A percentile compares a stretch with the other conserved stretches of the same genome.
Evolutionary conservation across 2,329 filamentous ascomycete genomes (phyloP).

Genomic region (Penicillium italicum): DNA sequence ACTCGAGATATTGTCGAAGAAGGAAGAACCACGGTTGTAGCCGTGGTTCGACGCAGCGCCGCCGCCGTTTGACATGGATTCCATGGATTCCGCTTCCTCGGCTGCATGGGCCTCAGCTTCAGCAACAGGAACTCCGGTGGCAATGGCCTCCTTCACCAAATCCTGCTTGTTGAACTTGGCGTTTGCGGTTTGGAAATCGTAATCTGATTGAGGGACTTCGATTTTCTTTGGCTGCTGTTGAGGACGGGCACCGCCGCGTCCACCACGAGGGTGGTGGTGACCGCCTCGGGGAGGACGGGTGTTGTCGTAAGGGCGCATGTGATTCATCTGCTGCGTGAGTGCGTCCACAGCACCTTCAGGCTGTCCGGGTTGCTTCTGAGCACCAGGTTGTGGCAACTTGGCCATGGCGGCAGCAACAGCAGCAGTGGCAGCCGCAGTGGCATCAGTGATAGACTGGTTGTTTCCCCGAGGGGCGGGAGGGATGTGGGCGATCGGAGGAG

Average conservation of each 20-base stretch:
- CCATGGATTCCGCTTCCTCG: conserved; percentile 48
- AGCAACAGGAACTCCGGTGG: conserved; percentile 65
- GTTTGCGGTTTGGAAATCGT: conserved; percentile 83
- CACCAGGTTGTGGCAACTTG: conserved; percentile 44
- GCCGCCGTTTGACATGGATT: conserved; percentile 36
- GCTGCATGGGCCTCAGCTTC: conserved; percentile 49
- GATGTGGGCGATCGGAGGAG: conserved; percentile 20
- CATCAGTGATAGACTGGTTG: conserved; percentile 44
- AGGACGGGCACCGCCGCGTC: conserved; percentile 45
- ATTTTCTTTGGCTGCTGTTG: conserved; percentile 61
- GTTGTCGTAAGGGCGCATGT: conserved; percentile 44
- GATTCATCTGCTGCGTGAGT: conserved; percentile 45
- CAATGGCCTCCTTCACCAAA: conserved; percentile 82
- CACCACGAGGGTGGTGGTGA: conserved; percentile 44
- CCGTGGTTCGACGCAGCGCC: conserved; percentile 44
- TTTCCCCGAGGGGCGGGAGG: conserved; percentile 24
- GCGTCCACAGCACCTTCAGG: conserved; percentile 38
- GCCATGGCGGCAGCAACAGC: conserved; percentile 52
- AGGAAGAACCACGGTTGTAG: conserved; percentile 86
- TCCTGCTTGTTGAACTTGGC: conserved; percentile 88
- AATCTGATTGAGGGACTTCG: conserved; percentile 85
- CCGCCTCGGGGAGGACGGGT: conserved; percentile 38
- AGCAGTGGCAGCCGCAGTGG: conserved; percentile 48
- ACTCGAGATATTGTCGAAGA: conserved; percentile 98
- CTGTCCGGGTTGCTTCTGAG: conserved; percentile 34